Evolutionary conservation across 1,139 yeast species (phyloP), one percentile per base, ranked within the genome.

Genomic region (Zygoascus sp.): DNA sequence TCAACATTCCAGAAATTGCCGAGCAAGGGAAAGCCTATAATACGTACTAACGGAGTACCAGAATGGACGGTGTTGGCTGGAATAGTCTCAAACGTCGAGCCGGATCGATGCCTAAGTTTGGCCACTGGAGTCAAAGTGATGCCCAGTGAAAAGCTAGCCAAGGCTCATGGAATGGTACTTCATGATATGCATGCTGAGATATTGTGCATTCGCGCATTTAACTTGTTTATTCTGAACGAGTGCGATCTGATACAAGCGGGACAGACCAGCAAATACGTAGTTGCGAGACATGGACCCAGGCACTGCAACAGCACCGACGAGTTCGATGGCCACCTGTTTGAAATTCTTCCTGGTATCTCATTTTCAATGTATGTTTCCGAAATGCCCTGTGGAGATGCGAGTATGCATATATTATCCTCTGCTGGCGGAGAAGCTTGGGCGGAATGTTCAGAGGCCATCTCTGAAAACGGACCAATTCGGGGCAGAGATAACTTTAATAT

Each of bases 101-200:
- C 46, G 4, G 53, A 53, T 38, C 50, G 53, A 44, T 60, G 68
- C 5, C 64, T 87, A 2, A 65, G 81, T 0, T 46, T 86, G 2
- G 75, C 94, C 0, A 88, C 97, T 0, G 98, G 98, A 0, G 86
- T 88, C 45, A 92, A 92, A 61, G 76, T 87, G 0, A 58, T 76
- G 21, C 92, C 97, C 0, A 79, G 83, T 55, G 62, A 58, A 6
- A 59, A 58, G 5, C 55, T 77, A 1, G 39, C 49, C 1, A 47
- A 10, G 54, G 57, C 58, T 23, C 49, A 67, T 0, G 97, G 97
- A 0, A 58, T 61, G 16, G 66, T 87, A 8, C 70, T 90, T 0
- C 97, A 90, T 60, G 97, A 90, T 62, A 72, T 80, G 65, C 98
- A 90, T 66, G 97, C 97, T 0, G 98, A 90, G 60, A 75, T 88